A percentile compares a stretch with the other conserved stretches of the same genome.
Evolutionary conservation across 2,329 filamentous ascomycete species (phyloP).

Genomic region (Stagonosporopsis chrysanthemi): DNA sequence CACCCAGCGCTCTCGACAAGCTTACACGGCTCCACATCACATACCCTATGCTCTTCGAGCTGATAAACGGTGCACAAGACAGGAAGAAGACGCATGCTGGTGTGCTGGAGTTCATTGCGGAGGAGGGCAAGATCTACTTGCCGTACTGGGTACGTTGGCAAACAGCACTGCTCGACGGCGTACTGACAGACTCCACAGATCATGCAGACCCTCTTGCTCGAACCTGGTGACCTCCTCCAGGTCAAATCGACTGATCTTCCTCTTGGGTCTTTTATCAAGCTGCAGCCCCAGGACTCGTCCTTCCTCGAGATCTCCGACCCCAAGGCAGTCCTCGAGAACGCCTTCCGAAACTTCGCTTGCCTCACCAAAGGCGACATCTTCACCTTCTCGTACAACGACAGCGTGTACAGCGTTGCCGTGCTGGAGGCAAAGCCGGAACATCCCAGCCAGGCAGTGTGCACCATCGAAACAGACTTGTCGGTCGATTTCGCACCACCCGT

Average conservation of each 20-base stretch:
- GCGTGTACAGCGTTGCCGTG: slow-evolving; percentile 90
- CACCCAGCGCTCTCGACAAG: slow-evolving; percentile 95
- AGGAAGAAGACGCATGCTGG: slow-evolving; percentile 87
- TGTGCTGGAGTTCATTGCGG: slow-evolving; percentile 95
- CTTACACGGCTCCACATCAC: slow-evolving; percentile 95
- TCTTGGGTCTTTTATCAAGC: slow-evolving; percentile 90
- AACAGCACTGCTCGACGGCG: background rate
- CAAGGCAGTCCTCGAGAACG: slow-evolving; percentile 95
- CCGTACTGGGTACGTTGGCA: slow-evolving; percentile 79
- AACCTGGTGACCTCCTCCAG: slow-evolving; percentile 93
- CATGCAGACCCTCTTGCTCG: slow-evolving; percentile 89
- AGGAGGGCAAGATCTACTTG: slow-evolving; percentile 95
- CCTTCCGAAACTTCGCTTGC: slow-evolving; percentile 94
- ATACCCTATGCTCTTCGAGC: slow-evolving; percentile 96
- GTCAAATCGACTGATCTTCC: slow-evolving; percentile 94
- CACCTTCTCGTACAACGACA: slow-evolving; percentile 96
- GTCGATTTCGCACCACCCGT: slow-evolving; percentile 96
- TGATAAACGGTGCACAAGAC: slow-evolving; percentile 91
- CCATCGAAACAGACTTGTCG: slow-evolving; percentile 94
- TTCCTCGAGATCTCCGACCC: slow-evolving; percentile 98
- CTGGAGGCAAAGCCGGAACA: slow-evolving; percentile 89
- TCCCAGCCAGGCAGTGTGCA: slow-evolving; percentile 84
- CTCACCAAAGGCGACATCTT: slow-evolving; percentile 94
- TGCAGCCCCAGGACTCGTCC: slow-evolving; percentile 89
- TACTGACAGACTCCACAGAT: slow-evolving; percentile 64